Evolutionary conservation across 2,329 filamentous ascomycete species (phyloP), one percentile per base, ranked within the genome.

Genomic region (Ceratocystis lukuohia): DNA sequence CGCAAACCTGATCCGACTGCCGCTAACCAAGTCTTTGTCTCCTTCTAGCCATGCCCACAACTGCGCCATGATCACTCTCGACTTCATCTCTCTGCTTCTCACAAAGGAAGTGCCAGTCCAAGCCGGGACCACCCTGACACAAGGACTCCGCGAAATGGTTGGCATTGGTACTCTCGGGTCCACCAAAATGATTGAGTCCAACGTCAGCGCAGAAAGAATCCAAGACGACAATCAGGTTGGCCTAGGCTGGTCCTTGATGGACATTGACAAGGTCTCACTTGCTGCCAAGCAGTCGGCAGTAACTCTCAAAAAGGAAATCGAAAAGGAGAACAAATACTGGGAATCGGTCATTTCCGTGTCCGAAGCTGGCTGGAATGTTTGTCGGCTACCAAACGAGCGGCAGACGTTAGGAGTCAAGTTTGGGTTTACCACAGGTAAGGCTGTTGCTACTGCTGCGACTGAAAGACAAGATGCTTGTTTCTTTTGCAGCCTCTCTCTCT

Each of bases 281-380:
- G 86, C 86, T 45, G 82, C 96, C 25, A 77, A 91, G 15, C 81
- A 84, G 8, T 87, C 91, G 3, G 88, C 89, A 0, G 80, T 82
- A 30, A 82, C 89, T 50, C 77, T 99, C 12, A 84, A 90, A 71
- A 83, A 82, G 10, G 92, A 96, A 74, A 88, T 95, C 44, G 81
- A 83, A 8, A 84, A 85, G 37, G 94, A 99, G 77, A 87, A 86
- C 1, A 87, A 82, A 71, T 99, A 96, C 75, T 99, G 94, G 94
- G 83, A 88, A 66, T 88, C 96, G 71, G 83, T 97, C 1, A 78
- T 96, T 61, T 84, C 85, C 8, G 85, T 97, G 57, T 91, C 88
- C 70, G 84, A 91, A 70, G 87, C 86, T 65, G 91, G 92, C 3
- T 99, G 94, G 93, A 87, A 88, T 22, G 79, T 97, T 20, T 93